Percentiles rank a stretch among this genome's conserved stretches.
Evolutionary conservation across 2,329 filamentous ascomycete species (phyloP).

Genomic region (Curvularia verruculosa): DNA sequence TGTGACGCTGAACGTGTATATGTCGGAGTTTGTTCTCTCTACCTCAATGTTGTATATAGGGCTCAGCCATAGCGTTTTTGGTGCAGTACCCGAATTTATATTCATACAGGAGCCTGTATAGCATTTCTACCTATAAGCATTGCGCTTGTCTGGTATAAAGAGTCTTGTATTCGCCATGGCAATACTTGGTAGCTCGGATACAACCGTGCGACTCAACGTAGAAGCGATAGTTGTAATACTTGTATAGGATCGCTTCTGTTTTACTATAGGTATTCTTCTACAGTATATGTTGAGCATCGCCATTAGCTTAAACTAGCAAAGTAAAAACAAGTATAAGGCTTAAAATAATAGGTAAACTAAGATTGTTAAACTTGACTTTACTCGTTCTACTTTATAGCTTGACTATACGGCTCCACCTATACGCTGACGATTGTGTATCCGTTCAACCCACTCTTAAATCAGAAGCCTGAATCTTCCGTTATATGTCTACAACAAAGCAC

Average conservation of each 20-base stretch:
- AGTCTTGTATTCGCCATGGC: neutral
- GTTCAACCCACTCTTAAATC: neutral
- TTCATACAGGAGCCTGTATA: neutral
- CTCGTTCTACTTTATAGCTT: neutral
- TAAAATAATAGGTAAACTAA: no score
- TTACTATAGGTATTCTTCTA: no score
- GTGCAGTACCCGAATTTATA: neutral
- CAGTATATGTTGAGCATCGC: no score
- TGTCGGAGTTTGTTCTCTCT: neutral
- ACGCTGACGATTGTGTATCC: neutral
- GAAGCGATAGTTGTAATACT: no score
- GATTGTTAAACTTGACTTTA: neutral
- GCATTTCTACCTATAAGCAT: neutral
- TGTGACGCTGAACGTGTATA: neutral
- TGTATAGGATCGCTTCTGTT: no score
- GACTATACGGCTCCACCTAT: neutral
- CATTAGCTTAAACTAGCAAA: neutral
- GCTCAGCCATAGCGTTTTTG: neutral
- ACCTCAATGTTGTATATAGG: neutral
- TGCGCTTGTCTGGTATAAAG: neutral
- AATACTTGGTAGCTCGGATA: neutral
- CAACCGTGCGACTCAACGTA: neutral
- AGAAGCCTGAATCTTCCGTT: neutral
- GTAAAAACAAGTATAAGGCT: neutral
- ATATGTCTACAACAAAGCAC: neutral